phyloP scores from a whole-genome alignment of 495 filamentous ascomycete species.

The Penicillium lividum region DNA sequence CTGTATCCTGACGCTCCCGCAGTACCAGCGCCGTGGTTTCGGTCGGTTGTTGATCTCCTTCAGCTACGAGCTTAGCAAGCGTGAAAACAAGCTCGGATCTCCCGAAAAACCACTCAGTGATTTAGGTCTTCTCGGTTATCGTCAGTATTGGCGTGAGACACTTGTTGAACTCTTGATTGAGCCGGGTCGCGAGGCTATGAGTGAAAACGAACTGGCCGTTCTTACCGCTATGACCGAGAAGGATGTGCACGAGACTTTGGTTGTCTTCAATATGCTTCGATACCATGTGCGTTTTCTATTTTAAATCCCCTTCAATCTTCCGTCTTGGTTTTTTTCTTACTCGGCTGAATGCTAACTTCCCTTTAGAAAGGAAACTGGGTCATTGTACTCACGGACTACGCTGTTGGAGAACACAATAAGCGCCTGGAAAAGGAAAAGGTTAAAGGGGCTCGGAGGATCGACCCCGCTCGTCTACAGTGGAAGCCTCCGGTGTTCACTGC shows the following conservation, averaged over 20 bases:
- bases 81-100: slow-evolving; percentile 90
- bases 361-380: slow-evolving; percentile 83
- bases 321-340: not conserved
- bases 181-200: slow-evolving; percentile 59
- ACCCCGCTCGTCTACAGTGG: slow-evolving; percentile 80
- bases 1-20: slow-evolving; percentile 93
- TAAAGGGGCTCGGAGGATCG: slow-evolving; percentile 74
- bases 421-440: slow-evolving; percentile 72
- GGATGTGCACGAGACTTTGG: slow-evolving; percentile 90
- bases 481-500: slow-evolving; percentile 95
- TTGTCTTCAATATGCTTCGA: slow-evolving; percentile 89
- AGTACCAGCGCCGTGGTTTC: slow-evolving; percentile 93
- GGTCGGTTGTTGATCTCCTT: slow-evolving; percentile 93
- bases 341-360: slow-evolving; percentile 25
- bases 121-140: slow-evolving; percentile 85
- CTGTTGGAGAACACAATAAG: slow-evolving; percentile 73
- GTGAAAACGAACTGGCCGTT: slow-evolving; percentile 76
- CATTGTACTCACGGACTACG: slow-evolving; percentile 78
- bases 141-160: slow-evolving; percentile 95
- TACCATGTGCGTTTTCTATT: slow-evolving; percentile 62
- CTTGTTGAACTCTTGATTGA: slow-evolving; percentile 81
- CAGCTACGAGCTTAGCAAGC: slow-evolving; percentile 95
- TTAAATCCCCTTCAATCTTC: not conserved
- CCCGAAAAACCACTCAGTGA: slow-evolving; percentile 97
- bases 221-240: slow-evolving; percentile 90